Percentiles rank a stretch among this genome's conserved stretches.
phyloP scores from a whole-genome alignment of 106 monocot species.

The Acanthochlamys bracteata region DNA sequence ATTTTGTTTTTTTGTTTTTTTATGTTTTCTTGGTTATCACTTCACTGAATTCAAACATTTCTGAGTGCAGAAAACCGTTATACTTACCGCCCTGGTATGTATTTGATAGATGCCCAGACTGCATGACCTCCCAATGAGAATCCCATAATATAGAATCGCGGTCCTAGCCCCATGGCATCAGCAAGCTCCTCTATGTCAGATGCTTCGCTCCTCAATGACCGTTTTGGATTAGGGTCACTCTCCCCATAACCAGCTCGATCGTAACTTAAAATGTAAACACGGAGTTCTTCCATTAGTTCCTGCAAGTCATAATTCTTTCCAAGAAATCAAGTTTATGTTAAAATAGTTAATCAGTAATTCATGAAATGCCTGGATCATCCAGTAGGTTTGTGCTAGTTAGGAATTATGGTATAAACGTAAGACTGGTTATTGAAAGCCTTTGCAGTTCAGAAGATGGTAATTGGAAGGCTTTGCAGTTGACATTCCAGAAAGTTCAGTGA shows the following conservation, averaged over 20 bases:
- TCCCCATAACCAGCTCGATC: conserved; percentile 76
- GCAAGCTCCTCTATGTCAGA: conserved; percentile 60
- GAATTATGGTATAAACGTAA: no score
- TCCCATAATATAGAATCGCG: conserved; percentile 48
- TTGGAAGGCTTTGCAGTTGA: no score
- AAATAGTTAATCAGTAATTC: neutral
- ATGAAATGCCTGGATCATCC: neutral
- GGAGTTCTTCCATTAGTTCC: conserved; percentile 54
- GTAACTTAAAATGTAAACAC: conserved; percentile 53
- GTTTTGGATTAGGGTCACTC: conserved; percentile 64
- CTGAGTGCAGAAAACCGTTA: neutral
- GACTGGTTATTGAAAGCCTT: no score
- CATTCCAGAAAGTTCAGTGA: no score
- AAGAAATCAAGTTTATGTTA: no score
- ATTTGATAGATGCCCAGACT: conserved; percentile 68
- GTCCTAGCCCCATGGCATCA: conserved; percentile 44
- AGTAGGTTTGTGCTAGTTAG: no score
- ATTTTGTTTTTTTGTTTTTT: neutral
- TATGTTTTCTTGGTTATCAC: no score
- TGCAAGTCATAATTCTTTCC: conserved; percentile 12
- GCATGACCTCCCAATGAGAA: conserved; percentile 59
- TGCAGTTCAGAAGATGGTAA: no score
- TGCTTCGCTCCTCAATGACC: conserved; percentile 52
- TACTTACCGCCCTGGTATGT: conserved; percentile 54
- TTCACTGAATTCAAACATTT: no score